Evolutionary conservation across 2,329 filamentous ascomycete genomes (phyloP).

Genomic region (Colletotrichum salicis): DNA sequence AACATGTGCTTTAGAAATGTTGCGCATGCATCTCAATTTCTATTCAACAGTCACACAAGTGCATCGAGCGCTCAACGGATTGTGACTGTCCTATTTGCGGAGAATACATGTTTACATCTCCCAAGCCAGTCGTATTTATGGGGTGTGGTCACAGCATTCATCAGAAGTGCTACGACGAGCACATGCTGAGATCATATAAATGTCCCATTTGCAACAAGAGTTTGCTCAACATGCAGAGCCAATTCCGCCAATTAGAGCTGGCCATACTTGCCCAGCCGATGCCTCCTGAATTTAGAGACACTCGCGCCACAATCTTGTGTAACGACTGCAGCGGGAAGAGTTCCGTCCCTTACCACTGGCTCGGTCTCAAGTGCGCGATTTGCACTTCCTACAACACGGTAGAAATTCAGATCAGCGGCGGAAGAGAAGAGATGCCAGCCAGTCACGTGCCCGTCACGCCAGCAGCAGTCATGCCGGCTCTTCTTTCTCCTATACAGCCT

Average conservation of each 20-base stretch:
- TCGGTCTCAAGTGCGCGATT: conserved; percentile 87
- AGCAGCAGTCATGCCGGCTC: background rate
- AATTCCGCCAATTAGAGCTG: conserved; percentile 90
- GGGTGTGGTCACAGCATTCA: conserved; percentile 96
- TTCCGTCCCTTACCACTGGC: conserved; percentile 90
- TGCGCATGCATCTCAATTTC: conserved; percentile 93
- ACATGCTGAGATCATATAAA: conserved; percentile 91
- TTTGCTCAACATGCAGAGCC: conserved; percentile 95
- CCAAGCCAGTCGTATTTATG: conserved; percentile 91
- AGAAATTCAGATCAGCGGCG: conserved; percentile 69
- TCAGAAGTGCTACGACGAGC: conserved; percentile 85
- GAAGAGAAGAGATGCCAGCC: conserved; percentile 29
- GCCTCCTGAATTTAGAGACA: conserved; percentile 83
- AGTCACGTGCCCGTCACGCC: background rate
- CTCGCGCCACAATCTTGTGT: conserved; percentile 85
- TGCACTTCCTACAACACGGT: conserved; percentile 78
- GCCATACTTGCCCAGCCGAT: conserved; percentile 91
- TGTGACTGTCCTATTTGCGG: conserved; percentile 97
- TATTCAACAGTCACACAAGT: conserved; percentile 86
- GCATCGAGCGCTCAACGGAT: conserved; percentile 92
- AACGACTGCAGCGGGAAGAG: conserved; percentile 95
- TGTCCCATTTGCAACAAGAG: conserved; percentile 97
- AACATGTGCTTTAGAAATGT: conserved; percentile 70
- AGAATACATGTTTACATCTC: conserved; percentile 95
- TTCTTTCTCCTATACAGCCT: background rate